Conservation (phyloP, 1,284 basidiomycete species). For the Moniliophthora roreri region DNA sequence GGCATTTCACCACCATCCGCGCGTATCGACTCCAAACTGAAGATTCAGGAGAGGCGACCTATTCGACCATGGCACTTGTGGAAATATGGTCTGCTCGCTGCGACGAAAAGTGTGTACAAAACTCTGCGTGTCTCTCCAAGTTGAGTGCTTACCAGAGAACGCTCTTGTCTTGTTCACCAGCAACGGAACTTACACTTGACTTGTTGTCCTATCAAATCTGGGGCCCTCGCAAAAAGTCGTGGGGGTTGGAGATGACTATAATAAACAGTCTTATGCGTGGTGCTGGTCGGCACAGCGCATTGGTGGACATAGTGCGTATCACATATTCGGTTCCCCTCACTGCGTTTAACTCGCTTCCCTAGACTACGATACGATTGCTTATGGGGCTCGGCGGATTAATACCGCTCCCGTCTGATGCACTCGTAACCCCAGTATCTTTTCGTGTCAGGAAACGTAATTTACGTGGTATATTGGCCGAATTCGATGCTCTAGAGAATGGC, state of each 20-base stretch:
- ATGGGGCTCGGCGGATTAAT: slow-evolving; percentile 83
- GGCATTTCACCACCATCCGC: slow-evolving; percentile 67
- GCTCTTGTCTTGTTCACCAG: slow-evolving; percentile 34
- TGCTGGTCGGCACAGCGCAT: slow-evolving; percentile 77
- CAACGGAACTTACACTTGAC: slow-evolving; percentile 66
- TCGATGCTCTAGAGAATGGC: slow-evolving; percentile 74
- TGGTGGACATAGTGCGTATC: slow-evolving; percentile 78
- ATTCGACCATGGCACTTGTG: slow-evolving; percentile 66
- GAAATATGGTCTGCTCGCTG: slow-evolving; percentile 64
- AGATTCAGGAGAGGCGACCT: slow-evolving; percentile 50
- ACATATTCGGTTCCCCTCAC: neutral
- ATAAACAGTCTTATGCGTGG: slow-evolving; percentile 86
- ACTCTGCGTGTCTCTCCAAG: neutral
- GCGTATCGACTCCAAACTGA: slow-evolving; percentile 63
- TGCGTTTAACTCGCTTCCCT: slow-evolving; percentile 12
- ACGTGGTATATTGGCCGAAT: slow-evolving; percentile 75
- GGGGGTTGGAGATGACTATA: slow-evolving; percentile 89
- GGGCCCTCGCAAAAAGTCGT: slow-evolving; percentile 82
- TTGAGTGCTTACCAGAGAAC: neutral
- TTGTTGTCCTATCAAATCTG: slow-evolving; percentile 72
- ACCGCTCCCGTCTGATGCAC: slow-evolving; percentile 90
- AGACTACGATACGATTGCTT: slow-evolving; percentile 76
- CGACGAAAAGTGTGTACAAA: slow-evolving; percentile 57
- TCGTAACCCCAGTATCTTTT: slow-evolving; percentile 96
- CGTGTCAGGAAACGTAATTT: slow-evolving; percentile 73